Conservation (phyloP, 768 basidiomycete genomes). For the Auricularia cornea region DNA sequence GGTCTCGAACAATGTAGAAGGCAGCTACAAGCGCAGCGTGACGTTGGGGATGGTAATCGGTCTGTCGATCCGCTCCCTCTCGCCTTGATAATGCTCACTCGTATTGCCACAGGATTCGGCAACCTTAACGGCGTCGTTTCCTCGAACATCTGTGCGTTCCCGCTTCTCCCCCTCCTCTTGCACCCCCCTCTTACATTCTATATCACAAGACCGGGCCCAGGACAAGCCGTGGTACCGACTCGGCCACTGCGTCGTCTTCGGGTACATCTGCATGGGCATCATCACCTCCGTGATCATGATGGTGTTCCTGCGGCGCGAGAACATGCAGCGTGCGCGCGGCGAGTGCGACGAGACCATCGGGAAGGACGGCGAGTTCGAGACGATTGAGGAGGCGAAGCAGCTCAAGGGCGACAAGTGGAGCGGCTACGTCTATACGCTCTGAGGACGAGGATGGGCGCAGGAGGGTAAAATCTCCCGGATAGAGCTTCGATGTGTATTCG, state of each 20-base stretch:
- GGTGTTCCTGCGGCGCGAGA: conserved; percentile 46
- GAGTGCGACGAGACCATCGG: conserved; percentile 63
- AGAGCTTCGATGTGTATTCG: too few relatives aligned
- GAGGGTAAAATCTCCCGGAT: too few relatives aligned
- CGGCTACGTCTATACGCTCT: conserved; percentile 62
- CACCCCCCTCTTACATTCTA: conserved; percentile 14
- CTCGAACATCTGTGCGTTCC: conserved; percentile 55
- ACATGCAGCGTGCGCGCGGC: conserved; percentile 55
- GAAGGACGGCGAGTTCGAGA: conserved; percentile 43
- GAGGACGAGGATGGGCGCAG: too few relatives aligned
- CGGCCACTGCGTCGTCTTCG: conserved; percentile 61
- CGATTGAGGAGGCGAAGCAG: conserved; percentile 53
- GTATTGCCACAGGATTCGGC: conserved; percentile 23
- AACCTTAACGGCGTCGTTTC: conserved; percentile 72
- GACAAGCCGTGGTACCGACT: conserved; percentile 64
- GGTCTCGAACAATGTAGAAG: conserved; percentile 68
- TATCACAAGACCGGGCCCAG: conserved; percentile 56
- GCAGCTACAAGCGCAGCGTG: conserved; percentile 67
- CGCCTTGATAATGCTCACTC: conserved; percentile 5
- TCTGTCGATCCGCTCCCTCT: conserved; percentile 35
- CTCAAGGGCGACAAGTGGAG: conserved; percentile 72
- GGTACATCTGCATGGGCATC: conserved; percentile 63
- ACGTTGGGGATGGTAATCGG: conserved; percentile 57
- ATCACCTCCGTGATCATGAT: conserved; percentile 36
- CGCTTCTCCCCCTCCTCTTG: too few relatives aligned